phyloP scores from a whole-genome alignment of 768 basidiomycete species.

The Lentinula guzmanii region DNA sequence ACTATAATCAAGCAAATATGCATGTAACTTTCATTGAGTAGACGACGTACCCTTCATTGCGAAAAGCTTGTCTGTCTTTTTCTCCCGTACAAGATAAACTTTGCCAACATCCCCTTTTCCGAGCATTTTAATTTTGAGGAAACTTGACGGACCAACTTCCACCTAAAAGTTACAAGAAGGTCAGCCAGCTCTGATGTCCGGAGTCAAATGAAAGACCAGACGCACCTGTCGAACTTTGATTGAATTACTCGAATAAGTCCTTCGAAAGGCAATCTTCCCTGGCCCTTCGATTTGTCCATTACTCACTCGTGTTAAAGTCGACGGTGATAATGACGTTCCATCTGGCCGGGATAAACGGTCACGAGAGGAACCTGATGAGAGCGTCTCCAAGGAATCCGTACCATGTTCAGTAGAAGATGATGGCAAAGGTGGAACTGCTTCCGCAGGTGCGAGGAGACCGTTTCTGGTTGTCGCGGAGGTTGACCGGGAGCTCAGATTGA shows the following conservation, averaged over 20 bases:
- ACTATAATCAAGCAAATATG: conserved; percentile 14
- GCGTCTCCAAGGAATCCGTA: conserved; percentile 68
- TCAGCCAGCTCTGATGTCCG: not conserved
- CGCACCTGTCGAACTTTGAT: conserved; percentile 89
- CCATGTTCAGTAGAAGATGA: conserved; percentile 51
- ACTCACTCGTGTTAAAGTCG: conserved; percentile 37
- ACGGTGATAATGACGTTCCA: conserved; percentile 28
- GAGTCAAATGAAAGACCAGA: conserved; percentile 7
- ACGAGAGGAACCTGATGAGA: conserved; percentile 72
- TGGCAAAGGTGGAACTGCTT: conserved; percentile 51
- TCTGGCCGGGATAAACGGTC: conserved; percentile 39
- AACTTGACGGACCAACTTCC: conserved; percentile 91
- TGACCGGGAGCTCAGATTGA: conserved; percentile 55
- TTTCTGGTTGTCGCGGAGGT: conserved; percentile 60
- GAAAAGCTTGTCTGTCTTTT: conserved; percentile 93
- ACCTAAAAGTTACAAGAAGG: conserved; percentile 65
- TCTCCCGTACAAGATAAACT: conserved; percentile 96
- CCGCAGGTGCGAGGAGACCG: conserved; percentile 69
- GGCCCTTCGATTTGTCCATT: conserved; percentile 44
- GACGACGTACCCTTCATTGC: conserved; percentile 90
- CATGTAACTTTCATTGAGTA: not conserved
- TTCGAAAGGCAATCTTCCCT: conserved; percentile 69
- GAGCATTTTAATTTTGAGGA: conserved; percentile 95
- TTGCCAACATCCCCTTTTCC: conserved; percentile 98
- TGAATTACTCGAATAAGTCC: conserved; percentile 97